These are phyloP conservation scores for Schwanniomyces pseudopolymorphus DNA, from an alignment of 805 yeast species.

Conservation along the genomic window DNA sequence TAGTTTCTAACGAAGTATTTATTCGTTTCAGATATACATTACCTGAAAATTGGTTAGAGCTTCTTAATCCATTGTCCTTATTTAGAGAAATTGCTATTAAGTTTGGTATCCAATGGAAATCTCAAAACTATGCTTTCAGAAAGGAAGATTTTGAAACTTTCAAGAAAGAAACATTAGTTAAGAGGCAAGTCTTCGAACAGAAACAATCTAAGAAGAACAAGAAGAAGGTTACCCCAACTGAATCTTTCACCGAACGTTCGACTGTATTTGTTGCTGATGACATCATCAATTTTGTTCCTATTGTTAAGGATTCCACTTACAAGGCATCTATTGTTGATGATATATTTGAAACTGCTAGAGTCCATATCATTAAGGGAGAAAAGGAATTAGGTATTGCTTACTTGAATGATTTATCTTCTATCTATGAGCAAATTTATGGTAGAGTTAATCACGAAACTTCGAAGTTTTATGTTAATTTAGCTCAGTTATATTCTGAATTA, in stretches of 20 bases:
- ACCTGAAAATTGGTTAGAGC: conserved; percentile 46
- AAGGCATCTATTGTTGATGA: conserved; percentile 71
- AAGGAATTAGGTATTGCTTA: conserved; percentile 59
- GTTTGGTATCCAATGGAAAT: conserved; percentile 84
- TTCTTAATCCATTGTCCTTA: conserved; percentile 42
- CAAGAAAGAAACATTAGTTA: conserved; percentile 23
- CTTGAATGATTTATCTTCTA: conserved; percentile 65
- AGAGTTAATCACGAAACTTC: conserved; percentile 77
- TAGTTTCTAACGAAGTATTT: conserved; percentile 53
- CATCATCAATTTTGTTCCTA: conserved; percentile 67
- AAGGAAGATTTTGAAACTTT: conserved; percentile 35
- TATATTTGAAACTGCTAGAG: conserved; percentile 63
- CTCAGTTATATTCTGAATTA: conserved; percentile 64
- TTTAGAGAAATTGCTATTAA: conserved; percentile 72
- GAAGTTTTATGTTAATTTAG: conserved; percentile 60
- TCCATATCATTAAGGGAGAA: conserved; percentile 40
- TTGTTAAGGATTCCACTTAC: conserved; percentile 69
- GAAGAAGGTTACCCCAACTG: conserved; percentile 21
- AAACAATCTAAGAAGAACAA: conserved; percentile 27
- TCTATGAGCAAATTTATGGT: conserved; percentile 85
- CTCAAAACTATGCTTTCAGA: conserved; percentile 50
- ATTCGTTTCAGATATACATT: conserved; percentile 64
- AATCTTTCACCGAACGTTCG: conserved; percentile 17
- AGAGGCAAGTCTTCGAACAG: conserved; percentile 10
- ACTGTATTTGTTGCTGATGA: conserved; percentile 60